These are phyloP conservation scores for Colletotrichum gloeosporioides DNA, from an alignment of 2,329 filamentous ascomycete genomes.

Conservation along the genomic window DNA sequence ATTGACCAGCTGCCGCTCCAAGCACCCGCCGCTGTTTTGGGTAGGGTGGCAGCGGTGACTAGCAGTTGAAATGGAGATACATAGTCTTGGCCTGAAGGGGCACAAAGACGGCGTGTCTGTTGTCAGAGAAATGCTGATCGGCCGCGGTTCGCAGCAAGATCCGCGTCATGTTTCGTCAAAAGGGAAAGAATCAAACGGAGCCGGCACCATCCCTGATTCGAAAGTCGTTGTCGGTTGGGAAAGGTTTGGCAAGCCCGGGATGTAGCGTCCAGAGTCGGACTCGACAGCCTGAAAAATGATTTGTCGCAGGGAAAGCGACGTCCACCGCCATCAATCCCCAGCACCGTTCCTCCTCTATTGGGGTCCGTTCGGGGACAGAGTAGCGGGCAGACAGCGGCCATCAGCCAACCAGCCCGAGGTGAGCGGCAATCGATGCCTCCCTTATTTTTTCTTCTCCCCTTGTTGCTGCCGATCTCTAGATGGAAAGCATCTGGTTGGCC, in stretches of 20 bases:
- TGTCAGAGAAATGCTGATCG: conserved; percentile 17
- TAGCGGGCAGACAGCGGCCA: not conserved
- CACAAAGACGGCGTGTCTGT: not conserved
- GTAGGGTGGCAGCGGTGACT: not conserved
- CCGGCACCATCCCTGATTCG: conserved; percentile 8
- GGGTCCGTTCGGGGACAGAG: not conserved
- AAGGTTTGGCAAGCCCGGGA: not conserved
- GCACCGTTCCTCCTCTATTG: not conserved
- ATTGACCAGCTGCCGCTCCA: not conserved
- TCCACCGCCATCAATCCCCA: not conserved
- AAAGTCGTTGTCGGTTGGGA: not conserved
- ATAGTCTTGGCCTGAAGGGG: not conserved
- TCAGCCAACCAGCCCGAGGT: not conserved
- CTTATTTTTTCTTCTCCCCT: not conserved
- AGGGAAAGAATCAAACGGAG: not conserved
- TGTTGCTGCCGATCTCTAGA: not conserved
- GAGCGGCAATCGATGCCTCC: not conserved
- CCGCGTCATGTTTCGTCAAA: conserved; percentile 12
- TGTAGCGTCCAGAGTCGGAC: not conserved
- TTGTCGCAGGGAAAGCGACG: not conserved
- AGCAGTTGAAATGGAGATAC: not conserved
- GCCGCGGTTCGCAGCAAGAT: conserved; percentile 7
- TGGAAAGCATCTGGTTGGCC: not conserved
- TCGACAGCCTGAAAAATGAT: not conserved
- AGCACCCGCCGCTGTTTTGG: conserved; percentile 9